Base-by-base conservation (phyloP, 176 grass and related monocot species). In the Dendrocalamus sinicus region DNA sequence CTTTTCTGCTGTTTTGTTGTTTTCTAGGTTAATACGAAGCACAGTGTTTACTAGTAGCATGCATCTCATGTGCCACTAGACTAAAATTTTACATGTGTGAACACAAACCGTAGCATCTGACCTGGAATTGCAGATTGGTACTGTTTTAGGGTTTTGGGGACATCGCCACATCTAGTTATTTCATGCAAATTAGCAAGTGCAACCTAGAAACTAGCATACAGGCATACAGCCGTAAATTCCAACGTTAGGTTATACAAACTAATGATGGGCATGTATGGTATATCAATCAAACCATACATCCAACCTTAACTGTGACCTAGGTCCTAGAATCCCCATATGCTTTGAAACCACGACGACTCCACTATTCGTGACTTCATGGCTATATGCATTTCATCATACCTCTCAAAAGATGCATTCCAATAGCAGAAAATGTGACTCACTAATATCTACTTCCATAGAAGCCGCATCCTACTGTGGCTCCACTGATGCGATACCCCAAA, bases 21-120 rank as follows among this genome's bases (percentile, higher is more conserved):
- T 74, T 73, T 74, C 72, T 50, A 74, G n/a, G 30, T 6, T 74
- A 52, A 9, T 73, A 51, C 1, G 3, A 73, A 73, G 44, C 71
- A 47, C 7, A 28, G 44, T 28, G 43, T 73, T 73, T 26, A 47
- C 45, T 15, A 3, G 12, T 23, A 48, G 12, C 15, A 3, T 71
- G 10, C 68, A 71, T 46, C 41, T 45, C 41, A 45, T 17, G 46
- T 28, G 46, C 71, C 23, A 10, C 71, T 30, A 19, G 71, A 48
- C 23, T 73, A 15, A 51, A 8, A 73, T 26, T 62, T 62, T 12
- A 26, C 57, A 59, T 61, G 59, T 62, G 59, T 26, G 59, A 62
- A 62, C 59, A 12, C 59, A 62, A 62, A 26, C 59, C n/a, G 4
- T 62, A 24, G n/a, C 59, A 62, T 62, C 59, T 62, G 59, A 62